Evolutionary conservation across 2,329 filamentous ascomycete species (phyloP).

Genomic region (Penicillium palitans): DNA sequence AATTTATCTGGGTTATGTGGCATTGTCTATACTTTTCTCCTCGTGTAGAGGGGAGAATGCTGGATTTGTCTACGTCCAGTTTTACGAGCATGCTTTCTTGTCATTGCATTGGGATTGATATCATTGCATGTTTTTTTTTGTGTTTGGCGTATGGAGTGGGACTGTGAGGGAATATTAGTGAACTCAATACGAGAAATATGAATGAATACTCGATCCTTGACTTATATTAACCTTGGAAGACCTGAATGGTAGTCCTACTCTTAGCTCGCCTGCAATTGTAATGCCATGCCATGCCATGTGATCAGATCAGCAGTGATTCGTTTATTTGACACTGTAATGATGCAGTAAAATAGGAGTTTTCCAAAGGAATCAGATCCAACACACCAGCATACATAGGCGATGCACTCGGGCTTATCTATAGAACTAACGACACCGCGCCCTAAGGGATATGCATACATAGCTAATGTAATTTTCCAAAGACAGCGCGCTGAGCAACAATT

Average conservation of each 20-base stretch:
- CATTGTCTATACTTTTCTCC: background rate
- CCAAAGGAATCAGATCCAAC: background rate
- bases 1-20: constrained; percentile 24
- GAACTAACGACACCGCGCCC: background rate
- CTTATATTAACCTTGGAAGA: background rate
- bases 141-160: constrained; percentile 26
- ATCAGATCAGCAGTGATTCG: background rate
- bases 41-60: background rate
- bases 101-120: constrained; percentile 29
- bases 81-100: constrained; percentile 23
- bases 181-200: constrained; percentile 13
- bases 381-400: background rate
- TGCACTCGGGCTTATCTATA: background rate
- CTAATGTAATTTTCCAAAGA: background rate
- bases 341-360: background rate
- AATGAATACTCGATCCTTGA: constrained; percentile 11
- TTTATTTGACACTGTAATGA: background rate
- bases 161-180: constrained; percentile 11
- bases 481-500: background rate
- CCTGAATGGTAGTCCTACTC: background rate
- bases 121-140: constrained; percentile 21
- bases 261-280: background rate
- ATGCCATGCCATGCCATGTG: background rate
- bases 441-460: constrained; percentile 2
- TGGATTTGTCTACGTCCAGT: constrained; percentile 1